These are phyloP conservation scores for Curvularia sp. DNA, from an alignment of 2,329 filamentous ascomycete species.

Conservation along the genomic window DNA sequence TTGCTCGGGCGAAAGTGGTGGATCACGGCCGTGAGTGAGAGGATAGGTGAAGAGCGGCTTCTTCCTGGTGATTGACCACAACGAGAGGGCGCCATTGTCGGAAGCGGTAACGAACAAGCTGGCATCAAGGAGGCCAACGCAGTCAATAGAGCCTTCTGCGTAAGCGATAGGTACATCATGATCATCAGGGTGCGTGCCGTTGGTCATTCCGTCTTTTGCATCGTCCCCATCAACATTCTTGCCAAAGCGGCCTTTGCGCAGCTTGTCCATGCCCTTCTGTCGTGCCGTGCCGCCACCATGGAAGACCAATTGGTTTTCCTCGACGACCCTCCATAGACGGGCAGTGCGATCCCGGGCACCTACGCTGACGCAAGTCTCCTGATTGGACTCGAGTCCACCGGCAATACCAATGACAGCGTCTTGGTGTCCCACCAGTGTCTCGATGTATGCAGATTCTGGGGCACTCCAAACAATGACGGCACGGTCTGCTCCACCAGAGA, in stretches of 20 bases:
- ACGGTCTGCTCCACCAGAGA: slow-evolving; percentile 87
- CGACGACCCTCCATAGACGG: slow-evolving; percentile 92
- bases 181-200: slow-evolving; percentile 49
- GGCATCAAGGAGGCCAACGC: slow-evolving; percentile 87
- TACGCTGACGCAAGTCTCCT: slow-evolving; percentile 89
- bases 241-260: slow-evolving; percentile 47
- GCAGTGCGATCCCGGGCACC: slow-evolving; percentile 91
- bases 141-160: slow-evolving; percentile 85
- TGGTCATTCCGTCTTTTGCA: slow-evolving; percentile 56
- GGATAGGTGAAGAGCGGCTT: slow-evolving; percentile 84
- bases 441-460: slow-evolving; percentile 90
- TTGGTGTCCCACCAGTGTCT: slow-evolving; percentile 96
- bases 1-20: slow-evolving; percentile 69
- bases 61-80: slow-evolving; percentile 94
- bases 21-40: slow-evolving; percentile 85
- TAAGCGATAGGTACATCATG: slow-evolving; percentile 56
- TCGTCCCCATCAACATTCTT: slow-evolving; percentile 47
- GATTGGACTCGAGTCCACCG: slow-evolving; percentile 63
- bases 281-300: slow-evolving; percentile 72
- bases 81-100: slow-evolving; percentile 84
- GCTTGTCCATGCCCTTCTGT: slow-evolving; percentile 50
- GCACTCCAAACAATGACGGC: slow-evolving; percentile 96
- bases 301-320: slow-evolving; percentile 95
- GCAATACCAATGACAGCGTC: slow-evolving; percentile 87
- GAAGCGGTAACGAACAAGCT: slow-evolving; percentile 91